A percentile compares a stretch with the other conserved stretches of the same genome.
phyloP scores from a whole-genome alignment of 1,139 yeast species.

The Nakaseomyces sp. region DNA sequence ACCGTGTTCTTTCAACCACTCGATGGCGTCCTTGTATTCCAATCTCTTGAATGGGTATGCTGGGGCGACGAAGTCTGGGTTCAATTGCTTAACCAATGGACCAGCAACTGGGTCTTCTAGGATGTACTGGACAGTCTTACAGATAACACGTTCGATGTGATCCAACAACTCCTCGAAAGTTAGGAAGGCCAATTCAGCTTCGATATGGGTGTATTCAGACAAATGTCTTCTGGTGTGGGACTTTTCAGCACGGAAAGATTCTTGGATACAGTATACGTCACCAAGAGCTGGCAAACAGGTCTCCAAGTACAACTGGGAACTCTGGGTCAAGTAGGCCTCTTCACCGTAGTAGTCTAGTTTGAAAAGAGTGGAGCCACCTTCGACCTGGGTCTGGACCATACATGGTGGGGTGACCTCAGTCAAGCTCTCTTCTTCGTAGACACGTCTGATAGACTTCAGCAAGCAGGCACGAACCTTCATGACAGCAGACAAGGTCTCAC shows the following conservation, averaged over 20 bases:
- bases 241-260: constrained; percentile 98
- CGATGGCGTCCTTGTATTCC: constrained; percentile 83
- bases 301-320: constrained; percentile 94
- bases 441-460: constrained; percentile 64
- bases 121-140: constrained; percentile 61
- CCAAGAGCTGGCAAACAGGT: constrained; percentile 94
- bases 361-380: constrained; percentile 96
- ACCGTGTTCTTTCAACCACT: constrained; percentile 93
- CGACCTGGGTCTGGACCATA: constrained; percentile 99
- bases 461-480: constrained; percentile 90
- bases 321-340: constrained; percentile 93
- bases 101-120: constrained; percentile 88
- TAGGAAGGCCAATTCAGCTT: constrained; percentile 84
- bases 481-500: constrained; percentile 88
- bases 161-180: constrained; percentile 74
- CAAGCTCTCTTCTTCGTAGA: constrained; percentile 64
- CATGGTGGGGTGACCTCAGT: constrained; percentile 98
- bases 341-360: constrained; percentile 92
- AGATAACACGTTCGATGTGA: constrained; percentile 76
- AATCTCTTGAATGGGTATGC: constrained; percentile 80
- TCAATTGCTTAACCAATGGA: constrained; percentile 78
- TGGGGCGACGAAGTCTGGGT: constrained; percentile 85
- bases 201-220: constrained; percentile 94
- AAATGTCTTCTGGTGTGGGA: constrained; percentile 98
- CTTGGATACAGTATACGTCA: constrained; percentile 95